A percentile compares a stretch with the other conserved stretches of the same genome.
These are phyloP conservation scores for Aspergillus biplanus DNA, from an alignment of 495 filamentous ascomycete species.

Conservation along the genomic window DNA sequence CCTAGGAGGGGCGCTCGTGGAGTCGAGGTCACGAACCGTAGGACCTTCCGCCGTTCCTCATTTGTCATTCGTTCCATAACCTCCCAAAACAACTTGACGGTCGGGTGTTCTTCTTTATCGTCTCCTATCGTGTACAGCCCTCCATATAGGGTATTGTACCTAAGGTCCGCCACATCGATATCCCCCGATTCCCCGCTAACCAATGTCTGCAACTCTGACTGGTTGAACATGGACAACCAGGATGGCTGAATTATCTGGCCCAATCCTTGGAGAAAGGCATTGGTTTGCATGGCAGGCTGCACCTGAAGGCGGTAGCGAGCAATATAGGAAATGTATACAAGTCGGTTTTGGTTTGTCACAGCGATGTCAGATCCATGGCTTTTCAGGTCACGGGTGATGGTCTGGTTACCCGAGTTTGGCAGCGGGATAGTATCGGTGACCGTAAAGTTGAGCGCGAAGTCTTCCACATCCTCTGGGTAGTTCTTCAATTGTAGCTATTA, in stretches of 20 bases:
- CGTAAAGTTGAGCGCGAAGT: conserved; percentile 85
- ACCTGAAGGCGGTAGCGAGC: conserved; percentile 81
- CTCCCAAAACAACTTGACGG: conserved; percentile 86
- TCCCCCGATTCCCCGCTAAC: conserved; percentile 83
- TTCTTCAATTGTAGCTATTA: conserved; percentile 80
- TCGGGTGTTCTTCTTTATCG: conserved; percentile 82
- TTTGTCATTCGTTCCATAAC: conserved; percentile 79
- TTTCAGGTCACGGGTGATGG: conserved; percentile 72
- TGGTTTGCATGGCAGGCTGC: conserved; percentile 78
- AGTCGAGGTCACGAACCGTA: conserved; percentile 95
- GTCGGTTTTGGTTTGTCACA: conserved; percentile 89
- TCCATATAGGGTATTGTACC: conserved; percentile 84
- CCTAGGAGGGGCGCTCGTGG: conserved; percentile 90
- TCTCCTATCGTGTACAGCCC: conserved; percentile 88
- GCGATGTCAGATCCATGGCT: conserved; percentile 73
- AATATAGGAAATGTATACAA: conserved; percentile 92
- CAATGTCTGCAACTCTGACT: conserved; percentile 87
- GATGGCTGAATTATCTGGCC: conserved; percentile 84
- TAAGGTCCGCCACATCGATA: conserved; percentile 85
- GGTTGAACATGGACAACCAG: conserved; percentile 99
- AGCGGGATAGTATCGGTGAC: conserved; percentile 76
- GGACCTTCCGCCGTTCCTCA: conserved; percentile 76
- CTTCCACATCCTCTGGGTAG: conserved; percentile 78
- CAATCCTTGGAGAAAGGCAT: conserved; percentile 84
- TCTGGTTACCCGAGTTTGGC: conserved; percentile 45